A percentile compares a stretch with the other conserved stretches of the same genome.
phyloP scores from a whole-genome alignment of 257 asterid genomes.

The Solanum habrochaites region DNA sequence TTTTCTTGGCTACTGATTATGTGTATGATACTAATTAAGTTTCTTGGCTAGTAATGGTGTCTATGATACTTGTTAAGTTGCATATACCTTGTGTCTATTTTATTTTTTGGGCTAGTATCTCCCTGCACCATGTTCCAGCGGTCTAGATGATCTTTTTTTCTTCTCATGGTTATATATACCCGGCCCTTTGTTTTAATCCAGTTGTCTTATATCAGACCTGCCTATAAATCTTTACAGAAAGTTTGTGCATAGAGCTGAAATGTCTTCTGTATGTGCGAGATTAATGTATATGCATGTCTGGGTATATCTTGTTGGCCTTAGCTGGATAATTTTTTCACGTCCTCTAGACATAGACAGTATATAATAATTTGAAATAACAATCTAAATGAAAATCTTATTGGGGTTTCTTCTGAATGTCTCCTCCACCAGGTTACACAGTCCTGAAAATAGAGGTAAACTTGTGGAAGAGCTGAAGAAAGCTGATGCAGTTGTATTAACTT shows the following conservation, averaged over 20 bases:
- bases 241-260: not conserved
- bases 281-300: not conserved
- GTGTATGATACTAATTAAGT: too few species aligned
- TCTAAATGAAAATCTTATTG: too few species aligned
- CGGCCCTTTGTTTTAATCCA: not conserved
- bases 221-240: not conserved
- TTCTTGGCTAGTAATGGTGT: not conserved
- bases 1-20: not conserved
- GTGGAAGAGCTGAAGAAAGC: constrained; percentile 76
- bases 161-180: not conserved
- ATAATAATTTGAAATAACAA: not conserved
- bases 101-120: not conserved
- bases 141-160: not conserved
- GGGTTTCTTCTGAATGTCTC: too few species aligned
- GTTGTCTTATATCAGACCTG: not conserved
- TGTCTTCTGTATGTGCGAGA: not conserved
- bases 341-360: not conserved
- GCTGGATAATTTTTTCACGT: not conserved
- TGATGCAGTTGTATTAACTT: constrained; percentile 85
- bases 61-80: not conserved
- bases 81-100: not conserved
- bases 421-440: too few species aligned
- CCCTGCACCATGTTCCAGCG: not conserved
- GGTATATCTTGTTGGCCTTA: not conserved
- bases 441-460: constrained; percentile 58